Evolutionary conservation across 1,284 basidiomycete species (phyloP), one percentile per base, ranked within the genome.

Genomic region (Irpex lacteus): DNA sequence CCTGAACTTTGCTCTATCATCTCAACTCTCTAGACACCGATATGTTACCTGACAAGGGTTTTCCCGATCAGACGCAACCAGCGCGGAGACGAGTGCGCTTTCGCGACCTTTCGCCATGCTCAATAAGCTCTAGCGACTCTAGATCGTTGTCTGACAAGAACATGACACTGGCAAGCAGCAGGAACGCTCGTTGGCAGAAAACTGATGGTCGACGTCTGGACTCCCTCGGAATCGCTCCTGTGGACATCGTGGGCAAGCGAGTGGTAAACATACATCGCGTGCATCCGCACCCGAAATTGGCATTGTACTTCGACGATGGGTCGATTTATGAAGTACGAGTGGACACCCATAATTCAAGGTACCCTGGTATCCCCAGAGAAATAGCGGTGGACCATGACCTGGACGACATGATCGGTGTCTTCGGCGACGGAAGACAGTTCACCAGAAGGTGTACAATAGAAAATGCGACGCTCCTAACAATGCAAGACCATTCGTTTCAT

Each of bases 261-360:
- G 74, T 89, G 50, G 80, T 72, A 11, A 75, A 75, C 55, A 80
- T 85, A 58, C 78, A 78, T 6, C 81, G 80, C 62, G 88, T 86
- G 0, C 70, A 76, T n/a, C 75, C 70, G 7, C 87, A 89, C 67
- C 87, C 87, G 0, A 77, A 78, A 53, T 74, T 88, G 64, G 85
- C 85, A 8, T 78, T 89, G 40, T 75, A 81, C 69, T 87, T 87
- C 68, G 69, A 80, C 49, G 87, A 89, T 70, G 72, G 79, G 11
- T 81, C 81, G 5, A 69, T 77, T n/a, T 85, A 80, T 70, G 85
- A 87, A 72, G 76, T 89, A 58, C 81, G 82, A 15, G 82, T 89
- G 49, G 86, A 88, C 62, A 85, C 85, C 4, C 88, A 89, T 72
- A 77, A 85, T 65, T 86, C 87, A 1, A 67, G 75, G 13, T 78